Evolutionary conservation across 2,329 filamentous ascomycete species (phyloP), one percentile per base, ranked within the genome.

Genomic region (Talaromyces sp.): DNA sequence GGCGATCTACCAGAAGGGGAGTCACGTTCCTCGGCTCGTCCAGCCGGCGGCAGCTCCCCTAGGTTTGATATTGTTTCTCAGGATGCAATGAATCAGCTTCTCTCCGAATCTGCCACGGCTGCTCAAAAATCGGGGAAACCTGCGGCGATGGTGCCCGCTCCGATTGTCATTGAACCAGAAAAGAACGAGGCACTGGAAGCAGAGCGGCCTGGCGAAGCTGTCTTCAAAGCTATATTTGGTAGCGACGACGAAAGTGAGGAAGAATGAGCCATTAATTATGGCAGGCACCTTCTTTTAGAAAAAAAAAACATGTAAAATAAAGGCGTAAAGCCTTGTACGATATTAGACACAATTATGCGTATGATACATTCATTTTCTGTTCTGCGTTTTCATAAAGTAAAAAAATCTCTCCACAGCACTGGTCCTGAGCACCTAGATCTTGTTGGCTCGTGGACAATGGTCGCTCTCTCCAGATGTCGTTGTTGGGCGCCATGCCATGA

Each of bases 211-310:
- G 87, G 89, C 17, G 91, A 93, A 55, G 90, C 90, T 51, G 88
- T 97, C 0, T 92, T 97, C 69, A 91, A 86, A 67, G 91, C 92
- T n/a, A 92, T 98, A 32, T 98, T 98, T 82, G 93, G 93, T 6
- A 91, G 92, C 72, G 90, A 90, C 70, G 88, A 89, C 65, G 89
- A 91, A 67, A 88, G 91, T 60, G 78, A 85, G 32, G 76, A 78
- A 15, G 70, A 61, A 3, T 47, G 27, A 28, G 59, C 56, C 9
- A 22, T 22, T 33, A n/a, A 19, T 55, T 15, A 33, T 30, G 52
- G 27, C 33, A 30, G 52, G 32, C 19, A 10, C 52, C 13, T 27
- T 25, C 42, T 36, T 36, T 36, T 19, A 8, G n/a, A 47, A 22
- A 6, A 22, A 25, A 51, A 22, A 22, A 22, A 22, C 22, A 22